phyloP scores from a whole-genome alignment of 2,329 filamentous ascomycete species.

The Colletotrichum filicis region DNA sequence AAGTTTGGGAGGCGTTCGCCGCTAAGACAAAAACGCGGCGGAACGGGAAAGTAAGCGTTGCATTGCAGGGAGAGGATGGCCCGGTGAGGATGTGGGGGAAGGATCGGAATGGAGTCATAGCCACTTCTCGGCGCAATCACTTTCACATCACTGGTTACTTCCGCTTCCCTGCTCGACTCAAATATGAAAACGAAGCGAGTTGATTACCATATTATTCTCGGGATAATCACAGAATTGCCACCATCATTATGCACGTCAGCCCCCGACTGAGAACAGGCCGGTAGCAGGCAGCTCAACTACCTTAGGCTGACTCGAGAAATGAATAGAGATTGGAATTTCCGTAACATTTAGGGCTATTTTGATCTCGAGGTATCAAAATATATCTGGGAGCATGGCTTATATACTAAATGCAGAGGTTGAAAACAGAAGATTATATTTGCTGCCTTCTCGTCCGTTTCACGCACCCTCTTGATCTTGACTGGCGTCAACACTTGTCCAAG shows the following conservation, averaged over 20 bases:
- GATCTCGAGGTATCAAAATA: not conserved
- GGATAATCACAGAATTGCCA: not conserved
- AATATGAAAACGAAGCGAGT: not conserved
- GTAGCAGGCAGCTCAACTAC: not conserved
- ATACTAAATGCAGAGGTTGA: not conserved
- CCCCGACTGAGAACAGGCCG: not conserved
- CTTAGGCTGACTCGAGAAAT: not conserved
- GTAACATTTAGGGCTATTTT: not conserved
- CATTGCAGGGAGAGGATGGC: not conserved
- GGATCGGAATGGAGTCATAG: not conserved
- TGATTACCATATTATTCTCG: not conserved
- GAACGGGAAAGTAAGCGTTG: not conserved
- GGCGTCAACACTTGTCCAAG: not conserved
- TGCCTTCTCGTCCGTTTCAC: not conserved
- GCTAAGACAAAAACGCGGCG: not conserved
- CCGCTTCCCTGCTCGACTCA: not conserved
- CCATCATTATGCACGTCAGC: not conserved
- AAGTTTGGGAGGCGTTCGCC: not conserved
- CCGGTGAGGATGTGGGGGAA: not conserved
- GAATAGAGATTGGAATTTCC: not conserved
- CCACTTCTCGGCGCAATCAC: conserved; percentile 47
- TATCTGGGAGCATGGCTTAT: not conserved
- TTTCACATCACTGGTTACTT: not conserved
- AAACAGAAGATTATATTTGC: not conserved
- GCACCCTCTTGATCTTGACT: not conserved